Evolutionary conservation across 805 yeast genomes (phyloP).

Genomic region (Yarrowia divulgata): DNA sequence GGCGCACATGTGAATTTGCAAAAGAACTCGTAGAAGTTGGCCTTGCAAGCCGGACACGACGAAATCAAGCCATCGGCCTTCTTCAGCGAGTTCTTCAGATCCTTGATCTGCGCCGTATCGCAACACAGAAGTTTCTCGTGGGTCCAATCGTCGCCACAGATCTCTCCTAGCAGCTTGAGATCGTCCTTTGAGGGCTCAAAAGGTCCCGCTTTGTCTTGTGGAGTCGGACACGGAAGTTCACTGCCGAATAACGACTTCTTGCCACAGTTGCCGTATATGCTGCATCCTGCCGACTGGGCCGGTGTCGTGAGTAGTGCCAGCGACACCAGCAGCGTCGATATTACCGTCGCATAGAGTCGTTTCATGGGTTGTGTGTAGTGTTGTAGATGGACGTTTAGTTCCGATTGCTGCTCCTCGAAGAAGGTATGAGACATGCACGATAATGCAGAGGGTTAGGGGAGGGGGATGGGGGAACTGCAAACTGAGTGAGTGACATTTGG

Average conservation of each 20-base stretch:
- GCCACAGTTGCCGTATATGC: constrained; percentile 65
- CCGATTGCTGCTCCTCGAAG: not conserved
- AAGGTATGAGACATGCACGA: constrained; percentile 26
- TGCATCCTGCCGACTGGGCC: constrained; percentile 44
- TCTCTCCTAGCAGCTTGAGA: constrained; percentile 55
- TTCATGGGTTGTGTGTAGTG: not conserved
- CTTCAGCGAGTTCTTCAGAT: constrained; percentile 65
- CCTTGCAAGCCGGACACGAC: constrained; percentile 91
- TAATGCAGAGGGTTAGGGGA: constrained; percentile 34
- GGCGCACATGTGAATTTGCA: constrained; percentile 91
- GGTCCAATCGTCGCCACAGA: constrained; percentile 79
- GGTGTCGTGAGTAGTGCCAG: not conserved
- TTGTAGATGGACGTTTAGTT: not conserved
- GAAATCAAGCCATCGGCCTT: constrained; percentile 83
- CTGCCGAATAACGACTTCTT: constrained; percentile 79
- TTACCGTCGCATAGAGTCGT: not conserved
- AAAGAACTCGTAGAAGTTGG: constrained; percentile 82
- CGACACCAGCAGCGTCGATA: not conserved
- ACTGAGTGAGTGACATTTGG: too few species aligned
- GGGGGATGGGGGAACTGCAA: not conserved
- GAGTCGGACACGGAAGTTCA: constrained; percentile 76
- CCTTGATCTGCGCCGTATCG: constrained; percentile 61
- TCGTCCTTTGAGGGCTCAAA: constrained; percentile 61
- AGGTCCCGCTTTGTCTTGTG: constrained; percentile 48
- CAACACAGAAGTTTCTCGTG: constrained; percentile 67